A percentile compares a stretch with the other conserved stretches of the same genome.
Evolutionary conservation across 1,139 yeast genomes (phyloP).

Genomic region (Taphrina confusa): DNA sequence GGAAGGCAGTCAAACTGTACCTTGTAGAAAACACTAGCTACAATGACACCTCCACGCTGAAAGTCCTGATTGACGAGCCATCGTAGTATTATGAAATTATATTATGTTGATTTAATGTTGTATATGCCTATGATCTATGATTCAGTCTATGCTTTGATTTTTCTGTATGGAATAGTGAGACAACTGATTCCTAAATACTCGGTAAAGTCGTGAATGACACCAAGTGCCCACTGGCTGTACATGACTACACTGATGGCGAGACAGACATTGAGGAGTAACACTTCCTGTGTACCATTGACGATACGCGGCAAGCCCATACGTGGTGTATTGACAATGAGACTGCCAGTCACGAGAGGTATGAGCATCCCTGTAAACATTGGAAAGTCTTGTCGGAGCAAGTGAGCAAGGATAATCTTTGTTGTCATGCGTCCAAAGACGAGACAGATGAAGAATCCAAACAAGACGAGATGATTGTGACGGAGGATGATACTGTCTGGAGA

Average conservation of each 20-base stretch:
- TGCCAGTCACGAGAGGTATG: slow-evolving; percentile 47
- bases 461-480: slow-evolving; percentile 54
- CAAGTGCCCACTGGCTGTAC: slow-evolving; percentile 47
- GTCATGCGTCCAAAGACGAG: slow-evolving; percentile 70
- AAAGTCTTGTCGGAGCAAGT: slow-evolving; percentile 67
- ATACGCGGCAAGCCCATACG: slow-evolving; percentile 32
- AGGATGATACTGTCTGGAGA: slow-evolving; percentile 48
- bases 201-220: slow-evolving; percentile 48
- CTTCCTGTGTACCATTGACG: slow-evolving; percentile 41
- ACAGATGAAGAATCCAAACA: slow-evolving; percentile 63
- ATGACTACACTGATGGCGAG: slow-evolving; percentile 44
- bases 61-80: too few species aligned
- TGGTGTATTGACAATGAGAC: slow-evolving; percentile 44
- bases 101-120: too few species aligned
- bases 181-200: slow-evolving; percentile 48
- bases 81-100: too few species aligned
- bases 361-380: slow-evolving; percentile 53
- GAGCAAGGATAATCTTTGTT: slow-evolving; percentile 60
- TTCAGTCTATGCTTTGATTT: slow-evolving; percentile 1
- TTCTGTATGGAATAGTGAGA: slow-evolving; percentile 44
- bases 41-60: too few species aligned
- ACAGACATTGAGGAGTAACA: slow-evolving; percentile 45
- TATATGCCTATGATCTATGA: too few species aligned
- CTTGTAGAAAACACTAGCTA: slow-evolving; percentile 1
- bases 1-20: slow-evolving; percentile 1